Evolutionary conservation across 2,329 filamentous ascomycete genomes (phyloP).

Genomic region (Botrytis sinoallii): DNA sequence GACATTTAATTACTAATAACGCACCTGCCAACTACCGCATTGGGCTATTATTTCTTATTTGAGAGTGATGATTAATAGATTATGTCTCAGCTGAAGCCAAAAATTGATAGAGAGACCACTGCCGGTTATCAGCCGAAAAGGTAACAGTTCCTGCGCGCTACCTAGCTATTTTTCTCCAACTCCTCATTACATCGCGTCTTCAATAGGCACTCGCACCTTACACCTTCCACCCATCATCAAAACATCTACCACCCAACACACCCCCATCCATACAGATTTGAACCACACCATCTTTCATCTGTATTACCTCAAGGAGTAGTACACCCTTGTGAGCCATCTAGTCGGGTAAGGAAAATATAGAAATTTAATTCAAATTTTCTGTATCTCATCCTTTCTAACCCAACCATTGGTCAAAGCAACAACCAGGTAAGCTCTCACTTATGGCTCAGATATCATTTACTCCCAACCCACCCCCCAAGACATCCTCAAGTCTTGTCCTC

Average conservation of each 20-base stretch:
- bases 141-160: constrained; percentile 5
- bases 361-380: background rate
- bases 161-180: background rate
- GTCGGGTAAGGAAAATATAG: constrained; percentile 11
- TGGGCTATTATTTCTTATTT: background rate
- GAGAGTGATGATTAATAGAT: background rate
- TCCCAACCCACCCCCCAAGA: background rate
- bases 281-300: constrained; percentile 3
- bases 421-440: constrained; percentile 1
- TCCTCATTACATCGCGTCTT: constrained; percentile 9
- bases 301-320: constrained; percentile 14
- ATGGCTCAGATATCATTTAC: background rate
- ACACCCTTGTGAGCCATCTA: constrained; percentile 19
- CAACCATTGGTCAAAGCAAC: background rate
- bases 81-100: background rate
- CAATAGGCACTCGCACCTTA: background rate
- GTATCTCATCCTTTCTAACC: background rate
- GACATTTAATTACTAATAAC: background rate
- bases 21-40: background rate
- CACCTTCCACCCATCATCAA: constrained; percentile 1
- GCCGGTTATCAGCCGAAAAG: constrained; percentile 8
- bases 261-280: constrained; percentile 8
- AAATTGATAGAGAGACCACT: constrained; percentile 1
- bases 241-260: background rate
- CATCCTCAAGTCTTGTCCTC: constrained; percentile 3